Evolutionary conservation across 805 yeast species (phyloP).

Genomic region (Candida koratica): DNA sequence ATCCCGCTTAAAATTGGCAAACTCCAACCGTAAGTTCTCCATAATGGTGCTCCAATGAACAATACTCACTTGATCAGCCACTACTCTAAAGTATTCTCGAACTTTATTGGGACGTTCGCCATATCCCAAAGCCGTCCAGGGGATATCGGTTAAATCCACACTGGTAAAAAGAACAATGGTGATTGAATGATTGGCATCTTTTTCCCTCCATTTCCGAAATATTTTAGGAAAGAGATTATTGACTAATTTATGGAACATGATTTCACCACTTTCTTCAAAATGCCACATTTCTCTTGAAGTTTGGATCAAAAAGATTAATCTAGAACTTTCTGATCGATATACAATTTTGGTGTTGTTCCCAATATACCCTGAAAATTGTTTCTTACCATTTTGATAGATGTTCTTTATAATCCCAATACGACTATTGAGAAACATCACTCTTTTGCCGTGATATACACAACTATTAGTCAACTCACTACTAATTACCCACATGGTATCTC

Average conservation of each 20-base stretch:
- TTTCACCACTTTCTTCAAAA: constrained; percentile 94
- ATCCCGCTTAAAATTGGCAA: constrained; percentile 74
- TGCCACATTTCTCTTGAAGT: constrained; percentile 97
- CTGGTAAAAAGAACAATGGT: constrained; percentile 86
- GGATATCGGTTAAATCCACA: constrained; percentile 53
- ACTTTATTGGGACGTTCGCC: constrained; percentile 71
- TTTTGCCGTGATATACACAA: constrained; percentile 66
- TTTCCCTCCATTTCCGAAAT: constrained; percentile 80
- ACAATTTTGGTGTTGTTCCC: constrained; percentile 73
- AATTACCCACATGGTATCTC: constrained; percentile 92
- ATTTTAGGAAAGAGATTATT: constrained; percentile 89
- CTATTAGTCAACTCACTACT: constrained; percentile 56
- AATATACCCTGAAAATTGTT: constrained; percentile 70
- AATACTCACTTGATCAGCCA: constrained; percentile 89
- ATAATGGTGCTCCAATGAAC: constrained; percentile 88
- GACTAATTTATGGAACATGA: constrained; percentile 85
- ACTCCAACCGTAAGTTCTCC: constrained; percentile 81
- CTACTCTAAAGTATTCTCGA: constrained; percentile 83
- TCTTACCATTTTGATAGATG: constrained; percentile 63
- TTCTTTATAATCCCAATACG: constrained; percentile 63
- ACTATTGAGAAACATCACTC: constrained; percentile 54
- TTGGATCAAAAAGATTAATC: constrained; percentile 77
- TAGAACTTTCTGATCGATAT: constrained; percentile 88
- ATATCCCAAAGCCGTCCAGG: constrained; percentile 56
- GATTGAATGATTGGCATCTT: constrained; percentile 85